These are phyloP conservation scores for Rhizopus stolonifer DNA, from an alignment of 371 early-diverging fungal species.

Conservation along the genomic window DNA sequence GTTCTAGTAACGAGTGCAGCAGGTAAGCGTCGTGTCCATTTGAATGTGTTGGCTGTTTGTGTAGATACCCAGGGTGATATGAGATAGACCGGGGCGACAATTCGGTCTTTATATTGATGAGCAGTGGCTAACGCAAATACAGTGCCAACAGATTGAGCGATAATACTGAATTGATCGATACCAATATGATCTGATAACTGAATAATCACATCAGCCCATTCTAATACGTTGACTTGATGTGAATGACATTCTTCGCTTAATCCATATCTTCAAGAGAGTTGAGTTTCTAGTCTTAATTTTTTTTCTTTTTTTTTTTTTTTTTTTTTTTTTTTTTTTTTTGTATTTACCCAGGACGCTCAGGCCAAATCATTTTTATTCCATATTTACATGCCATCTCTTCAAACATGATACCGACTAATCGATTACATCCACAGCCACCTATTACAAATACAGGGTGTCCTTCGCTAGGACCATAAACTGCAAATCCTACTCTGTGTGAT, in stretches of 20 bases:
- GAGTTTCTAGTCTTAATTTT: not conserved
- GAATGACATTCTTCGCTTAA: constrained; percentile 42
- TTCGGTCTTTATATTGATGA: constrained; percentile 31
- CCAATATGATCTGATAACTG: constrained; percentile 42
- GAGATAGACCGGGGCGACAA: constrained; percentile 38
- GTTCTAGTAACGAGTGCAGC: constrained; percentile 43
- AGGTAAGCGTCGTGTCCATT: constrained; percentile 49
- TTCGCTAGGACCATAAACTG: constrained; percentile 38
- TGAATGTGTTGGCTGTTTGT: constrained; percentile 45
- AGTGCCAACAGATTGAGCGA: constrained; percentile 53
- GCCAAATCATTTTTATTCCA: constrained; percentile 46
- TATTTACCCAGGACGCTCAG: constrained; percentile 52
- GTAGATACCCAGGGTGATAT: constrained; percentile 60
- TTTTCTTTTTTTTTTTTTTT: not conserved
- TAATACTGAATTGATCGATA: constrained; percentile 36
- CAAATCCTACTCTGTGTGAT: constrained; percentile 46
- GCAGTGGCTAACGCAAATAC: constrained; percentile 49
- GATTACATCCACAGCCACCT: constrained; percentile 48
- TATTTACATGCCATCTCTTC: constrained; percentile 41
- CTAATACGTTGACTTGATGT: constrained; percentile 39
- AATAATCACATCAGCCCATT: constrained; percentile 50
- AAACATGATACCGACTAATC: constrained; percentile 56
- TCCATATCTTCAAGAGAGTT: constrained; percentile 34
- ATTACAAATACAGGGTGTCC: constrained; percentile 49
- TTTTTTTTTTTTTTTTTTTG: not conserved